A percentile compares a stretch with the other conserved stretches of the same genome.
Conservation (phyloP, 1,284 basidiomycete genomes). For the Vanrija sp. region DNA sequence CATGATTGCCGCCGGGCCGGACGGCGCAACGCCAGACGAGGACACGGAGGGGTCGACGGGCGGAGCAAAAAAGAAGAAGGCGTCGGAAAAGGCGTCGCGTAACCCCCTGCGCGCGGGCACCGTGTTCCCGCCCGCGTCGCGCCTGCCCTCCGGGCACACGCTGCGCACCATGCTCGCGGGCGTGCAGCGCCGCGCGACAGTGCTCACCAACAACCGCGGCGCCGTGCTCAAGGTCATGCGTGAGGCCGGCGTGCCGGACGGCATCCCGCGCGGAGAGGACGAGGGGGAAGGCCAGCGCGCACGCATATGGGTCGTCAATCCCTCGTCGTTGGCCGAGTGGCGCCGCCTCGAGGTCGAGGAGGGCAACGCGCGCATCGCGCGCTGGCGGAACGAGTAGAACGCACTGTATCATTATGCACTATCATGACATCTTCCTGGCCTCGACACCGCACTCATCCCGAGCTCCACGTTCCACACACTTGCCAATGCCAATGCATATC, state of each 20-base stretch:
- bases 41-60: not conserved
- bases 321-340: slow-evolving; percentile 42
- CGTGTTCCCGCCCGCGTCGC: slow-evolving; percentile 13
- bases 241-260: slow-evolving; percentile 38
- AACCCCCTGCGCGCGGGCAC: slow-evolving; percentile 12
- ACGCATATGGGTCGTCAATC: slow-evolving; percentile 43
- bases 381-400: not conserved
- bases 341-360: slow-evolving; percentile 36
- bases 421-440: not conserved
- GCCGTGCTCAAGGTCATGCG: slow-evolving; percentile 40
- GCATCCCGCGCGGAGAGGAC: slow-evolving; percentile 16
- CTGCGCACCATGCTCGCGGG: slow-evolving; percentile 34
- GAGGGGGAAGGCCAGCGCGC: slow-evolving; percentile 6
- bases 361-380: slow-evolving; percentile 16
- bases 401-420: not conserved
- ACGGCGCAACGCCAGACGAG: not conserved
- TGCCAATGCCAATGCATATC: not conserved
- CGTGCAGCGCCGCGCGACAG: slow-evolving; percentile 28
- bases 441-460: no score
- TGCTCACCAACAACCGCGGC: slow-evolving; percentile 45
- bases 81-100: not conserved
- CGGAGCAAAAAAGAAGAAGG: slow-evolving; percentile 1
- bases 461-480: no score
- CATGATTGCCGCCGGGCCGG: slow-evolving; percentile 5
- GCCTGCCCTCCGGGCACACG: slow-evolving; percentile 36